Evolutionary conservation across 2,329 filamentous ascomycete genomes (phyloP).

Genomic region (Hypoxylon rubiginosum): DNA sequence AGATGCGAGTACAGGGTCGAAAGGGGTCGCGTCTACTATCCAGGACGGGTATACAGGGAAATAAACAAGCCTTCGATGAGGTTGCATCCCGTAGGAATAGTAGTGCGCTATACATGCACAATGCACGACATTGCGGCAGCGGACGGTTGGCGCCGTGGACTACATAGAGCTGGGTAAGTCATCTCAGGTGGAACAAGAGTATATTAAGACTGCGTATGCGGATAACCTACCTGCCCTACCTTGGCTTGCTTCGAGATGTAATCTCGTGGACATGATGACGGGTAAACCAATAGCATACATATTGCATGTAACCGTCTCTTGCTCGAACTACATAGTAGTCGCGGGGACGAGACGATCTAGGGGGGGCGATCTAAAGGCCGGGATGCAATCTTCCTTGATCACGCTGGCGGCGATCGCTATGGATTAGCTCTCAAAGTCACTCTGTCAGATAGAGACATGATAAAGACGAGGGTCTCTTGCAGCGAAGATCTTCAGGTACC

Average conservation of each 20-base stretch:
- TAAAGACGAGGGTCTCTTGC: constrained; percentile 39
- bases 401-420: constrained; percentile 40
- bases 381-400: constrained; percentile 36
- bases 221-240: constrained; percentile 29
- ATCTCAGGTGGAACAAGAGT: constrained; percentile 40
- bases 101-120: constrained; percentile 37
- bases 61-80: constrained; percentile 42
- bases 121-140: constrained; percentile 48
- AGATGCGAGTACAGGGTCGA: constrained; percentile 34
- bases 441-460: constrained; percentile 23
- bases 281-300: constrained; percentile 31
- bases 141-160: constrained; percentile 46
- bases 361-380: constrained; percentile 27
- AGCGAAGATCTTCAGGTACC: constrained; percentile 51
- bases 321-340: constrained; percentile 18
- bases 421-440: constrained; percentile 28
- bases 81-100: constrained; percentile 42
- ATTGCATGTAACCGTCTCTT: constrained; percentile 34
- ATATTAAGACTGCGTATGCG: constrained; percentile 40
- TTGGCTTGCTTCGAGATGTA: constrained; percentile 10
- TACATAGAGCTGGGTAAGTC: constrained; percentile 41
- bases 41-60: constrained; percentile 42
- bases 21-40: constrained; percentile 36
- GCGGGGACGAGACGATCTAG: constrained; percentile 4
- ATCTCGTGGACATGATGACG: constrained; percentile 29